A percentile compares a stretch with the other conserved stretches of the same genome.
phyloP scores from a whole-genome alignment of 1,139 yeast species.

The Saccharomyces hybrid region DNA sequence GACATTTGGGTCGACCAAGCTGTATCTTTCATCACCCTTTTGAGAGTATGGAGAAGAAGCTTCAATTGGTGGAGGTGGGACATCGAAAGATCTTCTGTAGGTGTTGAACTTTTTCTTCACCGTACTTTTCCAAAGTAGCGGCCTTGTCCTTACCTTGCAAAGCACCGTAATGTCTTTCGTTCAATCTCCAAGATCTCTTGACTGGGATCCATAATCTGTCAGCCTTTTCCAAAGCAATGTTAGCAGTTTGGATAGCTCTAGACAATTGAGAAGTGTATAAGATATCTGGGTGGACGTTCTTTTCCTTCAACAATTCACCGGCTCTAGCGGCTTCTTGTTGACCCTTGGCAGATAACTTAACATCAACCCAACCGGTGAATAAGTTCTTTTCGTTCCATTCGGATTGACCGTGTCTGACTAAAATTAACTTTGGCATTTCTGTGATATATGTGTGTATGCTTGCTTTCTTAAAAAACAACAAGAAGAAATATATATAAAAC shows the following conservation, averaged over 20 bases:
- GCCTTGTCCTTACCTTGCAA: constrained; percentile 98
- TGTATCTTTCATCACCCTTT: constrained; percentile 77
- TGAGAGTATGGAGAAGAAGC: constrained; percentile 78
- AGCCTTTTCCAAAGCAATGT: constrained; percentile 84
- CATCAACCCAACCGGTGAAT: constrained; percentile 99
- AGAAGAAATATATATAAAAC: neutral
- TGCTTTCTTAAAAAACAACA: neutral
- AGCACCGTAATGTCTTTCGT: constrained; percentile 99
- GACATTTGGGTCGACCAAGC: constrained; percentile 71
- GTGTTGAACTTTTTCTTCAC: constrained; percentile 89
- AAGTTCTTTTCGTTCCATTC: constrained; percentile 98
- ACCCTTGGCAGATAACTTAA: constrained; percentile 76
- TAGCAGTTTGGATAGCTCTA: constrained; percentile 96
- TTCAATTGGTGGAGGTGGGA: constrained; percentile 89
- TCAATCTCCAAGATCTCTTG: constrained; percentile 93
- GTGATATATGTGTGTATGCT: constrained; percentile 11
- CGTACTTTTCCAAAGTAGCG: constrained; percentile 78
- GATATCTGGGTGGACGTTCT: constrained; percentile 77
- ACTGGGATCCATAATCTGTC: constrained; percentile 90
- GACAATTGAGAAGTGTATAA: constrained; percentile 86
- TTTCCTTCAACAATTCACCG: constrained; percentile 85
- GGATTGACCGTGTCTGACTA: constrained; percentile 97
- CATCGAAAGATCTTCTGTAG: constrained; percentile 96
- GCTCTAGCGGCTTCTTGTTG: constrained; percentile 88
- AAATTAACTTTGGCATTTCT: constrained; percentile 59